These are phyloP conservation scores for Alternaria sp. DNA, from an alignment of 2,329 filamentous ascomycete species.

Conservation along the genomic window DNA sequence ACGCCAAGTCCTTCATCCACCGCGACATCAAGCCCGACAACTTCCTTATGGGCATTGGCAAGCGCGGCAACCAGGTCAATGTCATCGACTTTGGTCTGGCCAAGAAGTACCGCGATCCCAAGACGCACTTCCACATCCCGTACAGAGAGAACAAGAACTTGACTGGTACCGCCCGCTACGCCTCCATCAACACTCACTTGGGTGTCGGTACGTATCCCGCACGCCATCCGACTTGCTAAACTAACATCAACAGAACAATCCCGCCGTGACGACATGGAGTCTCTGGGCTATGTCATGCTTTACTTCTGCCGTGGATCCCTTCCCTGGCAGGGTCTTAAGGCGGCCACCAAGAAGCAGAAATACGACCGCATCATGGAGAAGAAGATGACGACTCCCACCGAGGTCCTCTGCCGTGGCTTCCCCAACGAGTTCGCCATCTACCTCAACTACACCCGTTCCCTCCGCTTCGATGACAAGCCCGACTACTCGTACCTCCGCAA, in stretches of 20 bases:
- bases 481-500: conserved; percentile 99
- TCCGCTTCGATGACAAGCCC: conserved; percentile 99
- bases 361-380: conserved; percentile 99
- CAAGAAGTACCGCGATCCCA: conserved; percentile 99
- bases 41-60: conserved; percentile 99
- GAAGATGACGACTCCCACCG: conserved; percentile 99
- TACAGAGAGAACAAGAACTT: conserved; percentile 99
- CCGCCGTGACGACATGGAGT: conserved; percentile 99
- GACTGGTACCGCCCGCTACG: conserved; percentile 97
- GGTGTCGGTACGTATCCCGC: conserved; percentile 73
- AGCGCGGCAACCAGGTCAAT: conserved; percentile 99
- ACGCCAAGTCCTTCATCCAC: conserved; percentile 99
- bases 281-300: conserved; percentile 97
- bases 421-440: conserved; percentile 99
- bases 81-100: conserved; percentile 98
- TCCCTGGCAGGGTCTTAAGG: conserved; percentile 98
- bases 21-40: conserved; percentile 99
- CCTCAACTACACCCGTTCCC: conserved; percentile 97
- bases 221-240: not conserved
- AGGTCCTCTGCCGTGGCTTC: conserved; percentile 98
- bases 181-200: conserved; percentile 97
- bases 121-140: conserved; percentile 99
- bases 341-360: conserved; percentile 99
- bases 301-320: conserved; percentile 99
- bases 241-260: conserved; percentile 76